These are phyloP conservation scores for Cutaneotrichosporon sp. DNA, from an alignment of 1,284 basidiomycete genomes.

Conservation along the genomic window DNA sequence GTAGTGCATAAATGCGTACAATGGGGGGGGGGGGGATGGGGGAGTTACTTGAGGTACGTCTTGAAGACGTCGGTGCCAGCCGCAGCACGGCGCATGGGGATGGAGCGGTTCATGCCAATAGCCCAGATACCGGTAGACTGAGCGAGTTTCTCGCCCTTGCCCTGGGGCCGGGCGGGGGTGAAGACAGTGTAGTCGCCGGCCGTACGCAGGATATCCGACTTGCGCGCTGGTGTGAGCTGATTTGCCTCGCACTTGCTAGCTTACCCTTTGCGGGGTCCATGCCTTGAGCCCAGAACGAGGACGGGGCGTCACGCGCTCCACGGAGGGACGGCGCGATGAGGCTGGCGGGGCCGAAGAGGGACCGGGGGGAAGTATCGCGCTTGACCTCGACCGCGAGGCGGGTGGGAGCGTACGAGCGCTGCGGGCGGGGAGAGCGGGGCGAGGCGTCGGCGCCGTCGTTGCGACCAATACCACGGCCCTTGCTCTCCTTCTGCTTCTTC, in stretches of 20 bases:
- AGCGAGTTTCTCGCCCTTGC: neutral
- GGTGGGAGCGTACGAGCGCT: neutral
- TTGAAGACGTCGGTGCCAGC: conserved; percentile 6
- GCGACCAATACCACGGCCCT: neutral
- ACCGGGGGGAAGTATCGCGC: neutral
- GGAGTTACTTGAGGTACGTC: conserved; percentile 5
- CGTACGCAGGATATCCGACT: conserved; percentile 19
- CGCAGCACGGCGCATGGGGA: conserved; percentile 3
- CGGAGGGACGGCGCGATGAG: neutral
- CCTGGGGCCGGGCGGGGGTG: conserved; percentile 6
- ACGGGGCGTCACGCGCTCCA: neutral
- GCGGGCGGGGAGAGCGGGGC: neutral
- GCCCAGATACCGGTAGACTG: neutral
- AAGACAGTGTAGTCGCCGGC: conserved; percentile 23
- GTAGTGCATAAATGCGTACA: neutral
- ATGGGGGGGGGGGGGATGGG: neutral
- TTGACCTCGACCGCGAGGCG: neutral
- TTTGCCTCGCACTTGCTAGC: too few species aligned
- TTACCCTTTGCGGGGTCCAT: conserved; percentile 14
- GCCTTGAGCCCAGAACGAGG: conserved; percentile 18
- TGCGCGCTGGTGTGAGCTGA: conserved; percentile 17
- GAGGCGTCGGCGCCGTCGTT: neutral
- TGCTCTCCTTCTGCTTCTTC: neutral
- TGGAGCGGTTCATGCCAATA: conserved; percentile 6
- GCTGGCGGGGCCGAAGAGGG: conserved; percentile 5